phyloP scores from a whole-genome alignment of 176 grass and related monocot genomes.

The Triticum turgidum region DNA sequence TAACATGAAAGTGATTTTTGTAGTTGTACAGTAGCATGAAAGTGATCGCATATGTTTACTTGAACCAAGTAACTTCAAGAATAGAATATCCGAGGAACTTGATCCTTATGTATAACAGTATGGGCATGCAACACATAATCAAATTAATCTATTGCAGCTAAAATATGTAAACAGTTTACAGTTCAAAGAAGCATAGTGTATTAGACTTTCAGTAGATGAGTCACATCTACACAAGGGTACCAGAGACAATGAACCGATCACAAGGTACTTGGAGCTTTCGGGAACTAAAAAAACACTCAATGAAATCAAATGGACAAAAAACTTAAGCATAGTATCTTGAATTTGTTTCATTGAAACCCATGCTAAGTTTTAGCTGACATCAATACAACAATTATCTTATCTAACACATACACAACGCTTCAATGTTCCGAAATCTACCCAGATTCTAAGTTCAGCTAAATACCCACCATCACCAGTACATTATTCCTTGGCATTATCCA shows the following conservation, averaged over 20 bases:
- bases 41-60: background rate
- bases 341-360: background rate
- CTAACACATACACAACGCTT: background rate
- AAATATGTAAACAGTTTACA: background rate
- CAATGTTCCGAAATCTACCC: background rate
- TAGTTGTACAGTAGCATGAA: background rate
- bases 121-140: background rate
- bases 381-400: background rate
- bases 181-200: background rate
- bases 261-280: background rate
- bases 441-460: background rate
- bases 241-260: background rate
- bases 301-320: constrained; percentile 7
- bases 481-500: background rate
- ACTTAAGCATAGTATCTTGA: background rate
- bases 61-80: constrained; percentile 4
- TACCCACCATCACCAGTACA: background rate
- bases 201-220: background rate
- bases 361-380: background rate
- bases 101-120: no score
- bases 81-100: background rate
- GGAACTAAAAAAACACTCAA: background rate
- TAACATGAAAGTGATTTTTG: background rate
- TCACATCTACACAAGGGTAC: constrained; percentile 1
- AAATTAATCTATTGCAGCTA: background rate